Conservation (phyloP, 371 early-diverging fungal species). For the Smittium culicis region DNA sequence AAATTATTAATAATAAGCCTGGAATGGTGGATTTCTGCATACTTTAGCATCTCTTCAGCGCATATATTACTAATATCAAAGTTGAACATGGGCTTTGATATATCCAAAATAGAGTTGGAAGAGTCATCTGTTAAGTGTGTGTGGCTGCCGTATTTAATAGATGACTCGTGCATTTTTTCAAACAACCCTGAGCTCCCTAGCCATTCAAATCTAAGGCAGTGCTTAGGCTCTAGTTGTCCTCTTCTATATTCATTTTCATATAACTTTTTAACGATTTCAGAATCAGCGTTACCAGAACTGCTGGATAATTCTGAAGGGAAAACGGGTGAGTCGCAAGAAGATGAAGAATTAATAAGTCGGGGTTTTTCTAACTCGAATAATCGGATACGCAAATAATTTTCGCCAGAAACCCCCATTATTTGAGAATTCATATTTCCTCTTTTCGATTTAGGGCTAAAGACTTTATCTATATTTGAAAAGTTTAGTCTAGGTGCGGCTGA, state of each 20-base stretch:
- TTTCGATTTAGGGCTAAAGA: neutral
- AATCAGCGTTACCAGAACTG: neutral
- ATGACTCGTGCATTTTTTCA: neutral
- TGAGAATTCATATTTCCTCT: neutral
- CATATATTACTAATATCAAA: slow-evolving; percentile 17
- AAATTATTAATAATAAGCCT: slow-evolving; percentile 19
- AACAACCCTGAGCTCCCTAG: slow-evolving; percentile 2
- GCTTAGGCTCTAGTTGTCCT: neutral
- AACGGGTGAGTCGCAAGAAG: slow-evolving; percentile 13
- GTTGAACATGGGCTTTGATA: slow-evolving; percentile 5
- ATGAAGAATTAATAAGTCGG: slow-evolving; percentile 26
- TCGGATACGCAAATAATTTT: slow-evolving; percentile 19
- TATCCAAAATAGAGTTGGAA: neutral
- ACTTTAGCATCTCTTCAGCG: slow-evolving; percentile 20
- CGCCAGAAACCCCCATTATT: slow-evolving; percentile 9
- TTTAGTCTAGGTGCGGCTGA: neutral
- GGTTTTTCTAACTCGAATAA: slow-evolving; percentile 17
- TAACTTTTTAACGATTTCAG: neutral
- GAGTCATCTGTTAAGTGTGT: neutral
- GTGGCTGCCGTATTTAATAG: neutral
- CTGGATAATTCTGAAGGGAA: neutral
- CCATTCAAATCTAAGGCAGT: slow-evolving; percentile 3
- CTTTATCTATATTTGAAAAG: neutral
- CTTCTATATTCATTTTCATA: neutral
- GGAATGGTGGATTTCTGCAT: slow-evolving; percentile 25